Percentiles rank a stretch among this genome's conserved stretches.
phyloP scores from a whole-genome alignment of 176 grass and related monocot genomes.

The Hyparrhenia diplandra region DNA sequence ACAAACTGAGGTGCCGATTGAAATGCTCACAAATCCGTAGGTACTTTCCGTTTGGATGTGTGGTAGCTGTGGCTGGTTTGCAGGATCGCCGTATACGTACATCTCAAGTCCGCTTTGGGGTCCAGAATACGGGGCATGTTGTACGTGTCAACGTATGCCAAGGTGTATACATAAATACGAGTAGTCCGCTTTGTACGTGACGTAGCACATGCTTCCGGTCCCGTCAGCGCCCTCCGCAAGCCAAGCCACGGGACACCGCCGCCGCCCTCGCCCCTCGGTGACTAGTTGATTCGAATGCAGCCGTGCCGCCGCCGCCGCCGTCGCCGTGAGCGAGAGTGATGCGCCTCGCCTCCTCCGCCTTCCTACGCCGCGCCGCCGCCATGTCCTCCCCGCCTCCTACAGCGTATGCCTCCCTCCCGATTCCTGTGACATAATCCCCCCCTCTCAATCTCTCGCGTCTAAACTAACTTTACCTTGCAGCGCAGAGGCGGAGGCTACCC shows the following conservation, averaged over 20 bases:
- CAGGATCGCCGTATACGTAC: background rate
- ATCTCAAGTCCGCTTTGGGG: background rate
- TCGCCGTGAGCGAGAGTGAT: constrained; percentile 19
- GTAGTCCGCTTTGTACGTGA: too few relatives aligned
- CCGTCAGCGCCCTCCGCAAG: background rate
- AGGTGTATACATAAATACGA: background rate
- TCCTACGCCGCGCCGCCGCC: constrained; percentile 33
- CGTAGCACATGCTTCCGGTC: background rate
- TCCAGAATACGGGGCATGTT: background rate
- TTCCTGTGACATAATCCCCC: background rate
- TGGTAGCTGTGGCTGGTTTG: too few relatives aligned
- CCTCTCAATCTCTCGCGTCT: background rate
- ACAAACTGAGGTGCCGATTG: too few relatives aligned
- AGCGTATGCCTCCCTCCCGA: background rate
- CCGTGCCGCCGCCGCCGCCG: constrained; percentile 1
- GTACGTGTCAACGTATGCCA: background rate
- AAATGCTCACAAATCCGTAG: too few relatives aligned
- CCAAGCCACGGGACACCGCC: background rate
- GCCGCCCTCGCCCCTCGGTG: background rate
- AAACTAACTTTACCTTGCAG: constrained; percentile 32
- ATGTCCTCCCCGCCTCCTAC: constrained; percentile 40
- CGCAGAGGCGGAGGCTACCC: constrained; percentile 23
- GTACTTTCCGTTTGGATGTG: too few relatives aligned
- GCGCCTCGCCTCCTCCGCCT: constrained; percentile 19
- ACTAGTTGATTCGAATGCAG: constrained; percentile 20